These are phyloP conservation scores for Exidia glandulosa DNA, from an alignment of 768 basidiomycete species.

Conservation along the genomic window DNA sequence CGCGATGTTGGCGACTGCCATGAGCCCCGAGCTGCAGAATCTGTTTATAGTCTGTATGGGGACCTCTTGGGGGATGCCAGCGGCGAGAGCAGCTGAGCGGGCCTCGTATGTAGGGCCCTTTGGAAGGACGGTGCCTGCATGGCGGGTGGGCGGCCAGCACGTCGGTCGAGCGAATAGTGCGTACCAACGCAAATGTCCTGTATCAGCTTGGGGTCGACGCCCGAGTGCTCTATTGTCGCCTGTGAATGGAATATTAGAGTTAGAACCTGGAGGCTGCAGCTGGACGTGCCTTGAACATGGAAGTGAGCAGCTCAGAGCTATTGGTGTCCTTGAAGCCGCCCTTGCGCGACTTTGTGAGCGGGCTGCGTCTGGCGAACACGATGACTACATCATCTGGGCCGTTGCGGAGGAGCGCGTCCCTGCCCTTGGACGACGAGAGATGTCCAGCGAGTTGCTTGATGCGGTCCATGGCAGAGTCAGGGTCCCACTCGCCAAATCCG, in stretches of 20 bases:
- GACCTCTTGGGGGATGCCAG: conserved; percentile 69
- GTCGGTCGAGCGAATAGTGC: no score
- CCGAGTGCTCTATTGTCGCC: conserved; percentile 39
- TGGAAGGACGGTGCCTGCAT: conserved; percentile 45
- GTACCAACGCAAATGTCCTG: conserved; percentile 76
- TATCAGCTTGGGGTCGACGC: conserved; percentile 52
- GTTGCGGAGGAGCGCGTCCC: conserved; percentile 44
- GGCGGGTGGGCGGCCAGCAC: no score
- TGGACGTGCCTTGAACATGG: conserved; percentile 58
- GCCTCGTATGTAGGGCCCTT: conserved; percentile 58
- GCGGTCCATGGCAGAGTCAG: conserved; percentile 46
- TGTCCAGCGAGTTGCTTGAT: conserved; percentile 57
- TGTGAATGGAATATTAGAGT: conserved; percentile 19
- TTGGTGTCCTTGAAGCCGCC: conserved; percentile 65
- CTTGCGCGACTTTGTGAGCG: conserved; percentile 65
- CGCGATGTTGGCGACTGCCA: conserved; percentile 67
- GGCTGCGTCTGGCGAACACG: conserved; percentile 69
- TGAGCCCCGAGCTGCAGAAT: conserved; percentile 79
- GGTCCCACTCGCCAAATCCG: no score
- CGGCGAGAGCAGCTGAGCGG: conserved; percentile 62
- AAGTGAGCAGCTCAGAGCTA: conserved; percentile 15
- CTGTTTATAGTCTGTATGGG: conserved; percentile 68
- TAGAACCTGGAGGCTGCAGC: not conserved
- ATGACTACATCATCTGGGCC: conserved; percentile 58
- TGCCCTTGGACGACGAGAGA: conserved; percentile 31